phyloP scores from a whole-genome alignment of 768 basidiomycete species.

The Collybia nuda region DNA sequence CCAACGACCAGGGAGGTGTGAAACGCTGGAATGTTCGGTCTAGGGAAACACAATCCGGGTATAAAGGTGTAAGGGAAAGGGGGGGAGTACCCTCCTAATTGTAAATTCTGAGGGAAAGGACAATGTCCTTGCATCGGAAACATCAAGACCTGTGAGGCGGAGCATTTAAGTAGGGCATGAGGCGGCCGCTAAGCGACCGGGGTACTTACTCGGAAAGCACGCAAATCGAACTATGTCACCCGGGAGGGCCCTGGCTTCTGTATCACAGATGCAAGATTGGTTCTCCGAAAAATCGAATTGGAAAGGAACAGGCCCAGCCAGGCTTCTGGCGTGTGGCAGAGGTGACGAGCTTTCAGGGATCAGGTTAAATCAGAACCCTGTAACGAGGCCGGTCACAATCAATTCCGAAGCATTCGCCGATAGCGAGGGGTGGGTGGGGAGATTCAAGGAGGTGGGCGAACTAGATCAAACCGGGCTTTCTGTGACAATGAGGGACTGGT shows the following conservation, averaged over 20 bases:
- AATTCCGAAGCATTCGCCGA: constrained; percentile 2
- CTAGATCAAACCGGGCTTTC: constrained; percentile 25
- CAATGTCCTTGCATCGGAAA: constrained; percentile 33
- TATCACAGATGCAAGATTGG: constrained; percentile 24
- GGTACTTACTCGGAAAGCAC: constrained; percentile 30
- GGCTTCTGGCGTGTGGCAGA: constrained; percentile 16
- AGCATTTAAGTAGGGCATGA: constrained; percentile 44
- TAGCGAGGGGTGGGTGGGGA: background rate
- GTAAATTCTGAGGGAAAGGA: constrained; percentile 23
- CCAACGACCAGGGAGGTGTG: constrained; percentile 6
- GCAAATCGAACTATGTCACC: constrained; percentile 33
- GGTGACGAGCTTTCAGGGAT: constrained; percentile 16
- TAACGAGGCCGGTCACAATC: constrained; percentile 20
- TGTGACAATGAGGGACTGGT: constrained; percentile 9
- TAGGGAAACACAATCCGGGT: background rate
- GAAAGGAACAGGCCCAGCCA: constrained; percentile 19
- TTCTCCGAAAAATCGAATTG: constrained; percentile 17
- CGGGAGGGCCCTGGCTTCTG: constrained; percentile 28
- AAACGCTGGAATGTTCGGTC: constrained; percentile 9
- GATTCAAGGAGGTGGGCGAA: constrained; percentile 9
- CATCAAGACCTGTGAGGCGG: constrained; percentile 24
- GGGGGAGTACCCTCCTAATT: constrained; percentile 11
- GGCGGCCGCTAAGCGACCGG: constrained; percentile 36
- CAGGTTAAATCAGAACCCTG: constrained; percentile 23
- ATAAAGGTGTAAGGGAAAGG: constrained; percentile 12